Conservation (phyloP, 768 basidiomycete genomes). For the Crucibulum laeve region DNA sequence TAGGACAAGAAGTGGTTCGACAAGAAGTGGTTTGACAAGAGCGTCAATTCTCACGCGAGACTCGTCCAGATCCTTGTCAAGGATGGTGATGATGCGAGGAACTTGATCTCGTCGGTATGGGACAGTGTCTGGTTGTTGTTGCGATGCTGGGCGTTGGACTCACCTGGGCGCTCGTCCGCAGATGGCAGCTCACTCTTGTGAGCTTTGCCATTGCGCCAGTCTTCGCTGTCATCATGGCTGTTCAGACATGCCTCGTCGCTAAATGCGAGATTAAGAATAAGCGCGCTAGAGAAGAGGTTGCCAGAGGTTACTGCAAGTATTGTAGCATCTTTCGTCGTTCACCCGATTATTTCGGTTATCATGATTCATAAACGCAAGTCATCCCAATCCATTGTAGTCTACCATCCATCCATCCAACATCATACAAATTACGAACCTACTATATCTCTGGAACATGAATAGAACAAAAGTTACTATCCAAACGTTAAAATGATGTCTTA, state of each 20-base stretch:
- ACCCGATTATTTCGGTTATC: not conserved
- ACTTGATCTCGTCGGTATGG: conserved; percentile 68
- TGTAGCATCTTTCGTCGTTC: conserved; percentile 3
- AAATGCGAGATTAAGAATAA: conserved; percentile 79
- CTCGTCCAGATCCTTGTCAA: conserved; percentile 79
- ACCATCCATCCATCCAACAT: not conserved
- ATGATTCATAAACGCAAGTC: not conserved
- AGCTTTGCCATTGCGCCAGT: conserved; percentile 85
- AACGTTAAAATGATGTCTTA: no score
- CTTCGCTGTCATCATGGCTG: conserved; percentile 69
- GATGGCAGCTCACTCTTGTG: conserved; percentile 92
- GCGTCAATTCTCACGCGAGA: conserved; percentile 50
- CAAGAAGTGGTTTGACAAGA: conserved; percentile 80
- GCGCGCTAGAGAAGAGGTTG: conserved; percentile 80
- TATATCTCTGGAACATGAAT: not conserved
- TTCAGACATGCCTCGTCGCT: conserved; percentile 70
- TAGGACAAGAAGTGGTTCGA: conserved; percentile 94
- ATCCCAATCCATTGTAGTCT: not conserved
- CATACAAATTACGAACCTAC: not conserved
- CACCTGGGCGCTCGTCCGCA: conserved; percentile 81
- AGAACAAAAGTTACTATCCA: no score
- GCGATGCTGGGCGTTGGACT: conserved; percentile 84
- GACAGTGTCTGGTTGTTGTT: conserved; percentile 69
- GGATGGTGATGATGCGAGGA: conserved; percentile 85
- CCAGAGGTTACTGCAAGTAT: not conserved